Evolutionary conservation across 2,329 filamentous ascomycete genomes (phyloP).

Genomic region (Epicoccum nigrum): DNA sequence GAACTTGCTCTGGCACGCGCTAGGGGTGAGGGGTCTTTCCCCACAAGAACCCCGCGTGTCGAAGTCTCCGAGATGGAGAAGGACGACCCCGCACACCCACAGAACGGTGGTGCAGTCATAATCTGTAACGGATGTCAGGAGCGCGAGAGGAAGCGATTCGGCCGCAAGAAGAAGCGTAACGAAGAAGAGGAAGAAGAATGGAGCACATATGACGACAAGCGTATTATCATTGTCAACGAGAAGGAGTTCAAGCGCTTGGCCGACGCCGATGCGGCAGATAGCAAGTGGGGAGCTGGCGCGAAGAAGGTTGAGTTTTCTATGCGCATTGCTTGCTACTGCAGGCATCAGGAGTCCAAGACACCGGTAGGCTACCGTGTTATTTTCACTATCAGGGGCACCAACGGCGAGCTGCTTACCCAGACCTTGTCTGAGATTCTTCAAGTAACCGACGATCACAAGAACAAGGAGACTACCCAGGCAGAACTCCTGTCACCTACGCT

Average conservation of each 20-base stretch:
- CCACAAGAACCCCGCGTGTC: constrained; percentile 43
- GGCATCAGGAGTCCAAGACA: constrained; percentile 90
- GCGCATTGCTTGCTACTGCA: constrained; percentile 96
- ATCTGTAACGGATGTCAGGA: constrained; percentile 93
- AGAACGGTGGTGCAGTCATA: constrained; percentile 90
- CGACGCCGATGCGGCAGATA: constrained; percentile 29
- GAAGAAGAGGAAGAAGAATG: constrained; percentile 86
- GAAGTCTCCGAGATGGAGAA: constrained; percentile 55
- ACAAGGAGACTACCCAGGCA: constrained; percentile 36
- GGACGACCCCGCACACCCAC: constrained; percentile 72
- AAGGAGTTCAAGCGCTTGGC: constrained; percentile 46
- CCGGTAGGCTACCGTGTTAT: constrained; percentile 80
- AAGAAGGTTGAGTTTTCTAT: constrained; percentile 86
- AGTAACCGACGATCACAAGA: constrained; percentile 98
- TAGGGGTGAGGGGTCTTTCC: constrained; percentile 51
- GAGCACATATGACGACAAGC: constrained; percentile 56
- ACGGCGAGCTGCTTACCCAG: constrained; percentile 79
- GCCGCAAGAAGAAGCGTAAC: constrained; percentile 91
- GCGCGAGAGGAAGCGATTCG: constrained; percentile 87
- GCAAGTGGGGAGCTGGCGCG: constrained; percentile 48
- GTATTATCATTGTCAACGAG: constrained; percentile 50
- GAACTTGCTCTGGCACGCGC: constrained; percentile 70
- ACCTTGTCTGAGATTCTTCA: constrained; percentile 80
- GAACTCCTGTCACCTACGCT: constrained; percentile 30
- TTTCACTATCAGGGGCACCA: constrained; percentile 87